phyloP scores from a whole-genome alignment of 441 rosid species.

The Croton setiger region DNA sequence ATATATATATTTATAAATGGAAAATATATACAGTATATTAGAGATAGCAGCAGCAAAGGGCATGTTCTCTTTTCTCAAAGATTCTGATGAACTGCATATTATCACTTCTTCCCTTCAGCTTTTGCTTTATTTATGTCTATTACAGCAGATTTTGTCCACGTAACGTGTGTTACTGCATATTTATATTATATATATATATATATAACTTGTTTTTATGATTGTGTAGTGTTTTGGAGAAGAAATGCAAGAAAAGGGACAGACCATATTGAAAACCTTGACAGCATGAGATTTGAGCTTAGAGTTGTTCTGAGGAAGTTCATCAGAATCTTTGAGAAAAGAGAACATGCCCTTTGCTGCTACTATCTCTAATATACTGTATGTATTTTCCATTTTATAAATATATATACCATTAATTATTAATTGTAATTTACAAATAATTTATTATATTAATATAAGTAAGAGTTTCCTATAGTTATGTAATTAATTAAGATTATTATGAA shows the following conservation, averaged over 20 bases:
- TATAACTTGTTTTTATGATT: too few species aligned
- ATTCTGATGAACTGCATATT: slow-evolving; percentile 46
- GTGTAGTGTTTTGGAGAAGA: too few species aligned
- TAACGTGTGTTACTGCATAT: too few species aligned
- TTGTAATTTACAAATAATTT: not conserved
- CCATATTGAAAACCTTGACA: slow-evolving; percentile 62
- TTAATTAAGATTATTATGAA: not conserved
- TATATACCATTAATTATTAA: not conserved
- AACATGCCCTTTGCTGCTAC: slow-evolving; percentile 55
- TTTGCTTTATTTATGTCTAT: too few species aligned
- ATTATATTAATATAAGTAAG: not conserved
- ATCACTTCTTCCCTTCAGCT: too few species aligned
- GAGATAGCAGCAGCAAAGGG: slow-evolving; percentile 61
- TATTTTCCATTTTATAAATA: slow-evolving; percentile 11
- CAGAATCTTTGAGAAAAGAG: slow-evolving; percentile 53
- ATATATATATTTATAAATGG: not conserved
- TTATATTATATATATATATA: too few species aligned
- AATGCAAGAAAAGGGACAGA: slow-evolving; percentile 9
- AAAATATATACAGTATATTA: slow-evolving; percentile 31
- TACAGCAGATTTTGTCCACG: too few species aligned
- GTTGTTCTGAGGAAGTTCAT: slow-evolving; percentile 50
- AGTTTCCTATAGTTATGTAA: not conserved
- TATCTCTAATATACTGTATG: slow-evolving; percentile 51
- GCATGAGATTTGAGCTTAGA: slow-evolving; percentile 72
- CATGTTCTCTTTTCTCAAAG: slow-evolving; percentile 58